Conservation (phyloP, 2,329 filamentous ascomycete genomes). For the Neoascochyta sp. region DNA sequence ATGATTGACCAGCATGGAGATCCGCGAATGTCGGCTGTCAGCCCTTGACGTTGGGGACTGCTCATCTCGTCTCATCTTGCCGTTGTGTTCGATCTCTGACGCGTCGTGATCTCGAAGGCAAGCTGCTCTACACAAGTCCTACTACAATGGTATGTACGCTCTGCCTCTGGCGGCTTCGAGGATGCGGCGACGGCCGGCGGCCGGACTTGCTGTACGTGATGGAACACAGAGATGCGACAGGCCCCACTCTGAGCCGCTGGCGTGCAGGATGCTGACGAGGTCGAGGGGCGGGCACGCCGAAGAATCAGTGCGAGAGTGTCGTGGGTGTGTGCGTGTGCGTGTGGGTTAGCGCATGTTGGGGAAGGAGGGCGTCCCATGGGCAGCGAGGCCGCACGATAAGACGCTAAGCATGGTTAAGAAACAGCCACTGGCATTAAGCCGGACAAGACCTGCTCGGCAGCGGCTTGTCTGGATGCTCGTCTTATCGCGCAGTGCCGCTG, state of each 20-base stretch:
- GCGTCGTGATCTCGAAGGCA: too few relatives aligned
- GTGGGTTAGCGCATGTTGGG: constrained; percentile 1
- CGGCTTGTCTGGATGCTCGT: neutral
- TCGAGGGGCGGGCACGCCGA: constrained; percentile 1
- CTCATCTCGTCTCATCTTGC: too few relatives aligned
- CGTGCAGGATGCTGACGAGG: neutral
- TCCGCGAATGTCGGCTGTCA: neutral
- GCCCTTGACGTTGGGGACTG: too few relatives aligned
- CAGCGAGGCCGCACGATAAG: constrained; percentile 1
- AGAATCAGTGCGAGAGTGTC: constrained; percentile 1
- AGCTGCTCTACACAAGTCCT: neutral
- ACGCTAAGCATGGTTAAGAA: constrained; percentile 3
- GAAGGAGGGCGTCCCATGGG: constrained; percentile 1
- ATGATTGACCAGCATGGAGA: neutral
- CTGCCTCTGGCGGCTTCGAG: neutral
- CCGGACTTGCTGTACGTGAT: neutral
- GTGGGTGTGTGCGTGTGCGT: too few relatives aligned
- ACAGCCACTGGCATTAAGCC: neutral
- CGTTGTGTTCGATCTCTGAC: too few relatives aligned
- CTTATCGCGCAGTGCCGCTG: neutral
- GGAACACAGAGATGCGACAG: constrained; percentile 3
- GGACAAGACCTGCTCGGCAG: constrained; percentile 2
- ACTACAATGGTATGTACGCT: too few relatives aligned
- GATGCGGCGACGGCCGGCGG: neutral
- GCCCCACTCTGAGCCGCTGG: constrained; percentile 1